These are phyloP conservation scores for Paragyromitra xinjiangensis DNA, from an alignment of 495 filamentous ascomycete species.

Conservation along the genomic window DNA sequence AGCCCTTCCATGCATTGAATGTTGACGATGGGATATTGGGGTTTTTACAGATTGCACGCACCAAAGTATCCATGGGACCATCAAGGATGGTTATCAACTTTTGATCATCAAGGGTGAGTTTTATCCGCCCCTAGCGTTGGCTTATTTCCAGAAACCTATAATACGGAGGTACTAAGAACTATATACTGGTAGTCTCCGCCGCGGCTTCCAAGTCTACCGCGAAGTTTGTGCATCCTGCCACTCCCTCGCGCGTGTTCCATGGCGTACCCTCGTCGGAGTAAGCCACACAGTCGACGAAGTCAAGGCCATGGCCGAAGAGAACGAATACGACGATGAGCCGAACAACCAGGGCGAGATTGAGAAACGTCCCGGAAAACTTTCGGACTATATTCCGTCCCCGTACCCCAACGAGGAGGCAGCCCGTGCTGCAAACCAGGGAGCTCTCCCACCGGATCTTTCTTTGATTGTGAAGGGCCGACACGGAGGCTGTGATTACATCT, in stretches of 20 bases:
- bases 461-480: slow-evolving; percentile 98
- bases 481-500: slow-evolving; percentile 98
- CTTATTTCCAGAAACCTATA: not conserved
- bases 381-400: slow-evolving; percentile 91
- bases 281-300: slow-evolving; percentile 96
- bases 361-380: slow-evolving; percentile 97
- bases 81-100: slow-evolving; percentile 86
- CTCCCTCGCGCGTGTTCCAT: slow-evolving; percentile 92
- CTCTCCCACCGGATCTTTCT: slow-evolving; percentile 95
- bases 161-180: slow-evolving; percentile 43
- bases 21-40: slow-evolving; percentile 32
- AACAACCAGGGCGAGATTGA: slow-evolving; percentile 98
- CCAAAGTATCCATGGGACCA: slow-evolving; percentile 97
- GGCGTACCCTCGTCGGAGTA: slow-evolving; percentile 88
- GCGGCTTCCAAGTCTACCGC: slow-evolving; percentile 99
- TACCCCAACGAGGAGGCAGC: slow-evolving; percentile 99
- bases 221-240: slow-evolving; percentile 99
- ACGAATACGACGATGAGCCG: slow-evolving; percentile 98
- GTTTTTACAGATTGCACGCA: slow-evolving; percentile 77
- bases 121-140: not conserved
- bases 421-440: slow-evolving; percentile 97
- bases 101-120: slow-evolving; percentile 93
- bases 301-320: slow-evolving; percentile 95
- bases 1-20: not conserved
- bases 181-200: slow-evolving; percentile 75